These are phyloP conservation scores for Ensete ventricosum DNA, from an alignment of 176 grass and related monocot genomes.

Conservation along the genomic window DNA sequence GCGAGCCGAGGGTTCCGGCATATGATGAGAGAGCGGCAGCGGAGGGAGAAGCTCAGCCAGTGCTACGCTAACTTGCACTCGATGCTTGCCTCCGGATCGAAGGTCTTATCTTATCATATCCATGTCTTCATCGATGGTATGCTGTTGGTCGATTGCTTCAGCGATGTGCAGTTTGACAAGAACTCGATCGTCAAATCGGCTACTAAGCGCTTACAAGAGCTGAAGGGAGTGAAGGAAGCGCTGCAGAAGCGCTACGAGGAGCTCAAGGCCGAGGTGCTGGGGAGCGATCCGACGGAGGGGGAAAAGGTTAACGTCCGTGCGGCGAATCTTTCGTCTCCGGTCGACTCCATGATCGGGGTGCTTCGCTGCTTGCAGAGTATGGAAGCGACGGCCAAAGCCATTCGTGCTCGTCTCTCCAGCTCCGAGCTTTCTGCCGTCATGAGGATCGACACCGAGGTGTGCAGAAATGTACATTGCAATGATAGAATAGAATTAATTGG, in stretches of 20 bases:
- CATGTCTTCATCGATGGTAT: too few relatives aligned
- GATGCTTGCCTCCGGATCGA: constrained; percentile 53
- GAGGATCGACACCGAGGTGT: constrained; percentile 67
- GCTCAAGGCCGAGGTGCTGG: constrained; percentile 4
- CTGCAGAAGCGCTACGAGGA: constrained; percentile 1
- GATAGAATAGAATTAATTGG: neutral
- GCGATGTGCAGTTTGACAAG: constrained; percentile 3
- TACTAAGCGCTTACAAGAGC: neutral
- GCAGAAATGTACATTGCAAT: neutral
- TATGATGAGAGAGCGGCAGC: constrained; percentile 94
- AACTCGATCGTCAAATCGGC: constrained; percentile 21
- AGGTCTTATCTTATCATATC: constrained; percentile 26
- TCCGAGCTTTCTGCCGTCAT: constrained; percentile 37
- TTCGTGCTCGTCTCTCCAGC: constrained; percentile 33
- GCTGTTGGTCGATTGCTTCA: too few relatives aligned
- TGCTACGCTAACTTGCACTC: constrained; percentile 68
- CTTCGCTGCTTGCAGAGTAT: constrained; percentile 53
- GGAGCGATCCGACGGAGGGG: neutral
- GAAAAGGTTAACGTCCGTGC: constrained; percentile 44
- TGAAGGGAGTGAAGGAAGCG: constrained; percentile 12
- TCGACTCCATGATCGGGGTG: constrained; percentile 68
- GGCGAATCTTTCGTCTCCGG: constrained; percentile 38
- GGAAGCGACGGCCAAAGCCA: constrained; percentile 51
- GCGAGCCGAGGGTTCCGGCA: constrained; percentile 78
- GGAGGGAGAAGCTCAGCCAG: constrained; percentile 92